A percentile compares a stretch with the other conserved stretches of the same genome.
Conservation (phyloP, 768 basidiomycete genomes). For the Kwoniella shandongensis region DNA sequence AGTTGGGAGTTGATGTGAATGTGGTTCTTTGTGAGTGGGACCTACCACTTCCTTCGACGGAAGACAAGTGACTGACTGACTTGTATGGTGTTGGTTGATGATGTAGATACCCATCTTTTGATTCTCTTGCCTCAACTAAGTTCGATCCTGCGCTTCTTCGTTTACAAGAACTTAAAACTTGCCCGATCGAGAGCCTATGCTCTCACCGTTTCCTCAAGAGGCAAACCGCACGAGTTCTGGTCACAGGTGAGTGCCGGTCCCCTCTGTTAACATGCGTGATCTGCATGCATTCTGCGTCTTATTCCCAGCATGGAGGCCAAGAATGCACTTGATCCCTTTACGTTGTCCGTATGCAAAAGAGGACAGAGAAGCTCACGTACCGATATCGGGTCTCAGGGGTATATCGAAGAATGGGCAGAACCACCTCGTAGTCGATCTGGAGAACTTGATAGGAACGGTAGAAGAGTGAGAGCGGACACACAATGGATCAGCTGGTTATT, state of each 20-base stretch:
- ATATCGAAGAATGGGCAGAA: conserved; percentile 53
- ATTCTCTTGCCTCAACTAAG: conserved; percentile 74
- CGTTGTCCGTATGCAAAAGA: not conserved
- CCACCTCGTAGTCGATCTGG: conserved; percentile 31
- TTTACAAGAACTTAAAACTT: conserved; percentile 76
- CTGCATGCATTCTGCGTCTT: not conserved
- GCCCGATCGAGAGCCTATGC: conserved; percentile 62
- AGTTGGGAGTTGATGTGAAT: conserved; percentile 28
- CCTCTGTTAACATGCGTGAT: too few relatives aligned
- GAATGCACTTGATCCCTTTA: too few relatives aligned
- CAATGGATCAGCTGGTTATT: conserved; percentile 47
- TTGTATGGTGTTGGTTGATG: not conserved
- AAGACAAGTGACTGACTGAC: not conserved
- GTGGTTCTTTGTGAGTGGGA: conserved; percentile 38
- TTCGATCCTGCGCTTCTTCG: conserved; percentile 74
- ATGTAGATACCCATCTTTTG: conserved; percentile 69
- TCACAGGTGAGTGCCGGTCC: conserved; percentile 30
- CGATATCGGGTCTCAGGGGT: conserved; percentile 29
- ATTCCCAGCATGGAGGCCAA: not conserved
- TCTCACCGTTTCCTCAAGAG: conserved; percentile 78
- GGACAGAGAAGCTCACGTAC: not conserved
- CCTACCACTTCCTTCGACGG: not conserved
- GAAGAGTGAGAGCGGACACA: conserved; percentile 32
- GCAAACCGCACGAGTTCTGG: conserved; percentile 83
- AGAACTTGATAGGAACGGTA: conserved; percentile 26